Percentiles rank a stretch among this genome's conserved stretches.
phyloP scores from a whole-genome alignment of 805 yeast species.

The Pichia scutulata region DNA sequence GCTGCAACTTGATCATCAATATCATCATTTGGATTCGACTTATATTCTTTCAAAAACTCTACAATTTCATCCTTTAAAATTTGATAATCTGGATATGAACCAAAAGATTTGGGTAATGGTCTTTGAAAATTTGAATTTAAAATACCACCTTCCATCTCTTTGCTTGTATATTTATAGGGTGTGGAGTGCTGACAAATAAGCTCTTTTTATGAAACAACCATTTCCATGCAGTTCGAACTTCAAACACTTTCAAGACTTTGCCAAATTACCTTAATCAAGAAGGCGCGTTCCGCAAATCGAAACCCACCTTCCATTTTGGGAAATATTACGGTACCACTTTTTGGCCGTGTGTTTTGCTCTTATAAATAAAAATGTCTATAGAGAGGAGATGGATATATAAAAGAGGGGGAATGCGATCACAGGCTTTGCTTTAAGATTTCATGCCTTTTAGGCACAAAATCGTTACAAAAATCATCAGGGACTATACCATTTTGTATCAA shows the following conservation, averaged over 20 bases:
- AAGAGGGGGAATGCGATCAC: too few relatives aligned
- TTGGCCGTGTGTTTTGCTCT: not conserved
- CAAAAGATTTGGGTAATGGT: conserved; percentile 6
- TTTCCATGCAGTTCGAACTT: not conserved
- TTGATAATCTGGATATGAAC: conserved; percentile 45
- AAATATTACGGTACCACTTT: not conserved
- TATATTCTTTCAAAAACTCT: conserved; percentile 65
- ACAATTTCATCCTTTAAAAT: conserved; percentile 49
- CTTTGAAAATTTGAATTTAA: not conserved
- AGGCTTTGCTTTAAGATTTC: not conserved
- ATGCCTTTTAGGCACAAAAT: not conserved
- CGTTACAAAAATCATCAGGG: not conserved
- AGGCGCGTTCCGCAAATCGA: not conserved
- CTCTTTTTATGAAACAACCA: not conserved
- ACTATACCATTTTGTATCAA: not conserved
- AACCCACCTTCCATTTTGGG: not conserved
- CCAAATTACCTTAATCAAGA: not conserved
- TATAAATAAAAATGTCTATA: not conserved
- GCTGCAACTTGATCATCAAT: conserved; percentile 20
- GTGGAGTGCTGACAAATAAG: not conserved
- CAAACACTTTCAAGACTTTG: not conserved
- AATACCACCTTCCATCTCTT: not conserved
- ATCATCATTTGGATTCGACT: conserved; percentile 26
- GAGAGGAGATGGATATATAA: too few relatives aligned
- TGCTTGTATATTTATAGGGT: not conserved